Conservation (phyloP, 495 filamentous ascomycete species). For the Glonium stellatum region DNA sequence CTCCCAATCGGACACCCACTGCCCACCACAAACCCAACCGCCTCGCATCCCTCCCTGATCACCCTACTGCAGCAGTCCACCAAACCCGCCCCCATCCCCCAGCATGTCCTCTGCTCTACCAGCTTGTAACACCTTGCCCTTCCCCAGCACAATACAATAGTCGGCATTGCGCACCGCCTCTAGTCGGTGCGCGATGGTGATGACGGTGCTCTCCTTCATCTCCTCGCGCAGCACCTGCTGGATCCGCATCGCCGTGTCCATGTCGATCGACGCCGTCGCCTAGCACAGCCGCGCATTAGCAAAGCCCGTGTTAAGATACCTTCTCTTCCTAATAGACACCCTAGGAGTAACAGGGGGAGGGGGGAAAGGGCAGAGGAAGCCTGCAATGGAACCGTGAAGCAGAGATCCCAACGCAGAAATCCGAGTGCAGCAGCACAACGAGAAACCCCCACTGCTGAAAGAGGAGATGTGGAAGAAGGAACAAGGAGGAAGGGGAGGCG, state of each 20-base stretch:
- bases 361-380: no score
- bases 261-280: constrained; percentile 80
- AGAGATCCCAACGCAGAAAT: no score
- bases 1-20: no score
- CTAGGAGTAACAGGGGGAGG: no score
- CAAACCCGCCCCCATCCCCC: constrained; percentile 18
- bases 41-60: neutral
- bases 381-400: no score
- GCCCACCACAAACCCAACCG: no score
- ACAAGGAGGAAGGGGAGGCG: no score
- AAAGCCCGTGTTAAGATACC: constrained; percentile 39
- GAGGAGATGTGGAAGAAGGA: no score
- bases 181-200: constrained; percentile 78
- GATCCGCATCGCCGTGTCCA: constrained; percentile 67
- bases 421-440: no score
- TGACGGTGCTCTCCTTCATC: constrained; percentile 68
- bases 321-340: no score
- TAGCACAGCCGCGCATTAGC: constrained; percentile 43
- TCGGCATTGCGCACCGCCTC: constrained; percentile 74
- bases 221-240: constrained; percentile 71
- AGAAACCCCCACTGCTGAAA: no score
- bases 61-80: constrained; percentile 24
- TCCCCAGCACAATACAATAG: constrained; percentile 63
- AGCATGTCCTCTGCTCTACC: constrained; percentile 21
- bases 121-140: constrained; percentile 44